These are phyloP conservation scores for Blastobotrys malaysiensis DNA, from an alignment of 1,139 yeast genomes.

Conservation along the genomic window DNA sequence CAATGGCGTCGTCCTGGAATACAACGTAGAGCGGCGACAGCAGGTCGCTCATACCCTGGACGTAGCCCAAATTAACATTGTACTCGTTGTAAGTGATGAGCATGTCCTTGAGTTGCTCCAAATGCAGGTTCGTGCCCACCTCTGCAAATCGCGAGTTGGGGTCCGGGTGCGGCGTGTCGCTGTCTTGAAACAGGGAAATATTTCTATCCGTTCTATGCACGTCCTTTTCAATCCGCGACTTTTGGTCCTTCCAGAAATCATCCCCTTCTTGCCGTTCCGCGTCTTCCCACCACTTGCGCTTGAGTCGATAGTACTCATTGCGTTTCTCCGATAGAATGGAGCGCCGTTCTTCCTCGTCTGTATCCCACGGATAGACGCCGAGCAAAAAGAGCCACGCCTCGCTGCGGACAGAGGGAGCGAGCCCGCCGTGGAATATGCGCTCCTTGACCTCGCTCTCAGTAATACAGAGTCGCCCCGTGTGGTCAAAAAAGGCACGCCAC, in stretches of 20 bases:
- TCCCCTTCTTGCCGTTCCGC: slow-evolving; percentile 52
- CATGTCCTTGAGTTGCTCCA: slow-evolving; percentile 68
- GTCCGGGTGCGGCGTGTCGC: slow-evolving; percentile 46
- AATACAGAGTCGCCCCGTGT: slow-evolving; percentile 62
- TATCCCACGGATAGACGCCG: slow-evolving; percentile 86
- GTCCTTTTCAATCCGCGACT: slow-evolving; percentile 86
- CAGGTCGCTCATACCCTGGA: slow-evolving; percentile 96
- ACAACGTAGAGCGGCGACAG: slow-evolving; percentile 80
- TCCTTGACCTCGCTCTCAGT: slow-evolving; percentile 76
- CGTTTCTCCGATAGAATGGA: slow-evolving; percentile 52
- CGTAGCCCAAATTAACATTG: slow-evolving; percentile 82
- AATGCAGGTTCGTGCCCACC: slow-evolving; percentile 57
- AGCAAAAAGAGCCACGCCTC: slow-evolving; percentile 85
- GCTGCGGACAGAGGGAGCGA: slow-evolving; percentile 53
- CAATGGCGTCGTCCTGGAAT: slow-evolving; percentile 67
- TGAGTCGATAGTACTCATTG: slow-evolving; percentile 60
- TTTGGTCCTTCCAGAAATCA: slow-evolving; percentile 84
- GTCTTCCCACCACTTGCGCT: slow-evolving; percentile 64
- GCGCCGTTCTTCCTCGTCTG: slow-evolving; percentile 62
- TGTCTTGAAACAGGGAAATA: slow-evolving; percentile 55
- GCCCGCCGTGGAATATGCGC: slow-evolving; percentile 85
- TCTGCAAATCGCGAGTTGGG: slow-evolving; percentile 49
- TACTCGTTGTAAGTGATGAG: slow-evolving; percentile 80
- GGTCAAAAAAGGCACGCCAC: slow-evolving; percentile 83
- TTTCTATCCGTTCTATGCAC: slow-evolving; percentile 87